These are phyloP conservation scores for Pseudogymnoascus sp. DNA, from an alignment of 2,329 filamentous ascomycete genomes.

Conservation along the genomic window DNA sequence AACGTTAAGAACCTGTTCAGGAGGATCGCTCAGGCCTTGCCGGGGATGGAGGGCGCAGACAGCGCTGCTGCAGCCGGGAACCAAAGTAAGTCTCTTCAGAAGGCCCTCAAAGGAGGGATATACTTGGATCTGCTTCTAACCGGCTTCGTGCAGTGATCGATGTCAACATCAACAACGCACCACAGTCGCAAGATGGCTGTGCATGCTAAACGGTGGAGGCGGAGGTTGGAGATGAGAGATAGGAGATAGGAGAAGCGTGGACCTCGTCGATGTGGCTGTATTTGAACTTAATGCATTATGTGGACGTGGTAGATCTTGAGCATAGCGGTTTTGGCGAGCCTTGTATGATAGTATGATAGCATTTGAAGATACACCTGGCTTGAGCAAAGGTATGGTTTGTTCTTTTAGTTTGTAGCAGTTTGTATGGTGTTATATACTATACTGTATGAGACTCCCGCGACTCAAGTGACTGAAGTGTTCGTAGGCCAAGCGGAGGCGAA, in stretches of 20 bases:
- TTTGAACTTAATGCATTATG: conserved; percentile 12
- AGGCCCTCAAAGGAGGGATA: conserved; percentile 2
- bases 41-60: conserved; percentile 91
- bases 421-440: conserved; percentile 11
- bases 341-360: conserved; percentile 25
- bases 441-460: neutral
- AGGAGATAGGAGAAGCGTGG: neutral
- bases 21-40: conserved; percentile 94
- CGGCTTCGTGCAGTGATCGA: conserved; percentile 65
- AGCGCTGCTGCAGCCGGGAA: conserved; percentile 61
- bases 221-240: neutral
- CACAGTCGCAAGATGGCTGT: conserved; percentile 65
- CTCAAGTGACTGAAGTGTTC: neutral
- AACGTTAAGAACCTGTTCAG: conserved; percentile 98
- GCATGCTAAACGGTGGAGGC: conserved; percentile 43
- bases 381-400: conserved; percentile 15
- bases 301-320: conserved; percentile 23
- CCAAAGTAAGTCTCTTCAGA: conserved; percentile 57
- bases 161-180: conserved; percentile 72
- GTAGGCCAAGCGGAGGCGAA: neutral
- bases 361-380: conserved; percentile 18
- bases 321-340: conserved; percentile 27
- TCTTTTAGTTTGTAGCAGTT: neutral
- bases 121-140: neutral
- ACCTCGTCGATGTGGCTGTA: conserved; percentile 17